Evolutionary conservation across 2,329 filamentous ascomycete genomes (phyloP).

Genomic region (Phyllosticta citrichinensis): DNA sequence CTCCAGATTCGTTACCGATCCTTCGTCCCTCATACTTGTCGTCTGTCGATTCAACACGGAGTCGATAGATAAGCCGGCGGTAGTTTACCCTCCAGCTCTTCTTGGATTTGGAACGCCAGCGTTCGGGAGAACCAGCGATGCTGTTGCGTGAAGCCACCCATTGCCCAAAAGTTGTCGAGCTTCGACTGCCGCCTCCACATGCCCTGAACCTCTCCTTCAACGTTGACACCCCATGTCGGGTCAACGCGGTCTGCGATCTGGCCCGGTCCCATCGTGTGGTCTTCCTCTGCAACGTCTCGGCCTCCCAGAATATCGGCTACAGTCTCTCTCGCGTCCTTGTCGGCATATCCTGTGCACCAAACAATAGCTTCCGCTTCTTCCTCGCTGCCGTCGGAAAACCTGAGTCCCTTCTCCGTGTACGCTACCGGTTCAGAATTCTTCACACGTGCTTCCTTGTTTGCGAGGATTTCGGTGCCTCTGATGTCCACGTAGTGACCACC

Average conservation of each 20-base stretch:
- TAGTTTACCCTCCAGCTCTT: not conserved
- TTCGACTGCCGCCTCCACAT: conserved; percentile 5
- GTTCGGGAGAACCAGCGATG: conserved; percentile 2
- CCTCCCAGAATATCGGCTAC: conserved; percentile 19
- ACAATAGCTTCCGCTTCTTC: conserved; percentile 38
- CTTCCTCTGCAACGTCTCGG: not conserved
- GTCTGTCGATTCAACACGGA: not conserved
- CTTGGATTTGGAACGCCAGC: conserved; percentile 1
- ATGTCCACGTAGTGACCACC: conserved; percentile 42
- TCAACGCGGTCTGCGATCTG: conserved; percentile 26
- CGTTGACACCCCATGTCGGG: conserved; percentile 32
- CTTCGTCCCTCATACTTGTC: not conserved
- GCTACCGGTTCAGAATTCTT: conserved; percentile 26
- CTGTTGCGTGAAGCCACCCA: conserved; percentile 5
- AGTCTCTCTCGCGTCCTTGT: conserved; percentile 23
- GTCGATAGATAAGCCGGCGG: not conserved
- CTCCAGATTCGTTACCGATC: no score
- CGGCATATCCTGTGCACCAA: conserved; percentile 37
- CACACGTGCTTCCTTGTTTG: conserved; percentile 22
- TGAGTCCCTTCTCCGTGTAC: conserved; percentile 30
- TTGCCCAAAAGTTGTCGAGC: not conserved
- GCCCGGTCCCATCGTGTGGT: conserved; percentile 16
- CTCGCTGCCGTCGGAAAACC: conserved; percentile 34
- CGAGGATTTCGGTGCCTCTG: conserved; percentile 33
- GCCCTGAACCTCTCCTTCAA: conserved; percentile 17